phyloP scores from a whole-genome alignment of 2,329 filamentous ascomycete species.

The Pseudocercospora fijiensis region DNA sequence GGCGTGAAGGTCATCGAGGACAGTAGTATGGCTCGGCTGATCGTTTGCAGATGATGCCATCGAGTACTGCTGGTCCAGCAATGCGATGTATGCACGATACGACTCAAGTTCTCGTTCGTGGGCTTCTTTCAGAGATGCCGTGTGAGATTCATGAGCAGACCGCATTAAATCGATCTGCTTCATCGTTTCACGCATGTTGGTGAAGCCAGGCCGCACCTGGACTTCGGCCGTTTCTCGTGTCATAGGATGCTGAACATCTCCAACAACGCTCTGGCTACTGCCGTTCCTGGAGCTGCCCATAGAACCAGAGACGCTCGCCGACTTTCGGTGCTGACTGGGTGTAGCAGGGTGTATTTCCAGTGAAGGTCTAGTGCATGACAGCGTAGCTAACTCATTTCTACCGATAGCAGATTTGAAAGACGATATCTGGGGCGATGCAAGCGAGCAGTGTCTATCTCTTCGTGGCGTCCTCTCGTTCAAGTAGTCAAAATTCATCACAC shows the following conservation, averaged over 20 bases:
- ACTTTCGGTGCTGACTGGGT: not conserved
- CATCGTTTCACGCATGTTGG: conserved; percentile 9
- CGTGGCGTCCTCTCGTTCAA: not conserved
- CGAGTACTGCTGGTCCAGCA: conserved; percentile 36
- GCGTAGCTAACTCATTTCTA: not conserved
- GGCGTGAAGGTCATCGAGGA: not conserved
- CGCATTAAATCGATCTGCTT: conserved; percentile 40
- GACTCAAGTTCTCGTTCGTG: conserved; percentile 44
- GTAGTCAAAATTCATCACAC: not conserved
- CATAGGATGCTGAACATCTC: not conserved
- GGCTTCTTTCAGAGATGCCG: conserved; percentile 40
- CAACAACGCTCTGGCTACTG: not conserved
- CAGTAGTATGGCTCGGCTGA: conserved; percentile 4
- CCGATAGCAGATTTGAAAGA: not conserved
- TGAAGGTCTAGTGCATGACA: not conserved
- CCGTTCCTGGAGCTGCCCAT: not conserved
- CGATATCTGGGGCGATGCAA: not conserved
- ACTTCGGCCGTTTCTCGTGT: not conserved
- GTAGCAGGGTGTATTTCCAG: not conserved
- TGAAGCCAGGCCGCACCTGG: not conserved
- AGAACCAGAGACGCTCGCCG: not conserved
- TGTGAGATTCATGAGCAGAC: conserved; percentile 43
- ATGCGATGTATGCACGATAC: conserved; percentile 40
- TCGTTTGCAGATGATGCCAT: conserved; percentile 9
- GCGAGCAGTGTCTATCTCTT: not conserved